Conservation (phyloP, 345 rosid species). For the Populus euphratica region DNA sequence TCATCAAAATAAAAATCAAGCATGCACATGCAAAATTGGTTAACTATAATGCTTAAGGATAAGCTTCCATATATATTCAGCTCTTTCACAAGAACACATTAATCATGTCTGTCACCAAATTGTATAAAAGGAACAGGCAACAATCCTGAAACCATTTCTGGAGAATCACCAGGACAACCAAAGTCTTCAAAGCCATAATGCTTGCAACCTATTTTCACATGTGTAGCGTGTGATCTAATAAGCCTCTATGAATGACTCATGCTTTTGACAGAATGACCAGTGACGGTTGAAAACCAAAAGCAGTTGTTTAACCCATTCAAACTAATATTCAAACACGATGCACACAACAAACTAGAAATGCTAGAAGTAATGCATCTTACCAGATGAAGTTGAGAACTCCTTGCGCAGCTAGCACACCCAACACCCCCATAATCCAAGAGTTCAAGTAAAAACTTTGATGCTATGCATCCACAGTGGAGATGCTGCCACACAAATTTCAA, state of each 20-base stretch:
- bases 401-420: constrained; percentile 58
- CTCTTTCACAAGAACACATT: constrained; percentile 4
- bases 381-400: constrained; percentile 33
- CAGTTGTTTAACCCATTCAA: background rate
- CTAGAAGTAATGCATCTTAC: constrained; percentile 37
- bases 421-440: constrained; percentile 80
- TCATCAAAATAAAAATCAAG: background rate
- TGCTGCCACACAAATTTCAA: constrained; percentile 41
- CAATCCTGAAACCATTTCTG: background rate
- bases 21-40: background rate
- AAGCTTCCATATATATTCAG: background rate
- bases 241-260: background rate
- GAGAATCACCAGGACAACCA: background rate
- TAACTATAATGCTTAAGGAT: background rate
- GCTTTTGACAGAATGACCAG: background rate
- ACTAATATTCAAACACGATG: background rate
- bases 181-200: background rate
- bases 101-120: background rate
- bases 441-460: constrained; percentile 49
- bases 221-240: background rate
- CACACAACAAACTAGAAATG: background rate
- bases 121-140: background rate
- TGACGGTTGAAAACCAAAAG: background rate
- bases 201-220: no score
- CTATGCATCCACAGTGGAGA: constrained; percentile 92